phyloP scores from a whole-genome alignment of 2,329 filamentous ascomycete species.

The Neobulgaria alba region DNA sequence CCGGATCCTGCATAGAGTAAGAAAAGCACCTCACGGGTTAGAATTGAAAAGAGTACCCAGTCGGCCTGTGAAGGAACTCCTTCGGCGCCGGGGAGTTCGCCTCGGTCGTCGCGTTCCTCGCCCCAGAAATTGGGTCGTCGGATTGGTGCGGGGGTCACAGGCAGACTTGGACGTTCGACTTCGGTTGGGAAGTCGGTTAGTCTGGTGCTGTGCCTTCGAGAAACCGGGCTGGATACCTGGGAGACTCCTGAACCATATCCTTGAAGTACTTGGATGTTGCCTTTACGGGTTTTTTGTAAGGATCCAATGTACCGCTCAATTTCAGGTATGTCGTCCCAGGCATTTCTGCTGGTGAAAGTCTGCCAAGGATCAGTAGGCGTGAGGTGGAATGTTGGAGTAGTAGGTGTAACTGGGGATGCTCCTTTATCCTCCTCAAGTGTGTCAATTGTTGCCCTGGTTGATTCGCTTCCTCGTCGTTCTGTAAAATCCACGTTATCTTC shows the following conservation, averaged over 20 bases:
- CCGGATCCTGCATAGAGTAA: constrained; percentile 53
- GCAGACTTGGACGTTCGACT: constrained; percentile 74
- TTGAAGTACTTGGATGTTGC: constrained; percentile 28
- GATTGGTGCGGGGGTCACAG: constrained; percentile 81
- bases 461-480: constrained; percentile 25
- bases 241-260: constrained; percentile 26
- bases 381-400: constrained; percentile 39
- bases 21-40: constrained; percentile 33
- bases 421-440: constrained; percentile 32
- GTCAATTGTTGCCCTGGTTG: constrained; percentile 30
- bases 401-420: constrained; percentile 33
- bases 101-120: constrained; percentile 38
- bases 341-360: constrained; percentile 68
- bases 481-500: constrained; percentile 37
- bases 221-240: constrained; percentile 23
- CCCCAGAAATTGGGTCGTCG: constrained; percentile 62
- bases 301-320: constrained; percentile 82
- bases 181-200: constrained; percentile 84
- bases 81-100: constrained; percentile 62
- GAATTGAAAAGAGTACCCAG: constrained; percentile 73
- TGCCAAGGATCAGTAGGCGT: constrained; percentile 57
- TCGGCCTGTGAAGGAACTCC: constrained; percentile 82
- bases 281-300: constrained; percentile 55
- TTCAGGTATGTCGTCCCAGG: constrained; percentile 85
- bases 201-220: constrained; percentile 44